Base-by-base conservation (phyloP, 192 early-diverging fungal species). In the Rhizophagus prolifer region DNA sequence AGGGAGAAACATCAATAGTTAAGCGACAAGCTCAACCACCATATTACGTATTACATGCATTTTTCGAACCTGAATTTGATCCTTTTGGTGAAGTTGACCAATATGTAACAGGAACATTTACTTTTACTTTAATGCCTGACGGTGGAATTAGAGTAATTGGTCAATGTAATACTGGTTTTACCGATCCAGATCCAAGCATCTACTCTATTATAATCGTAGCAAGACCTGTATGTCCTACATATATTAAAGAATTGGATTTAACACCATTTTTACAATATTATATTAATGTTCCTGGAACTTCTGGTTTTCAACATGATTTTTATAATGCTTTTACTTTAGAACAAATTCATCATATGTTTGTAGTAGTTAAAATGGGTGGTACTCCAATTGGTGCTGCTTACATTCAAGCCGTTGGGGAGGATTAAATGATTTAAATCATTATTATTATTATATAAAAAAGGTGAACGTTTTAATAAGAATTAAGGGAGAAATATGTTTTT, bases 141-240 rank as follows among this genome's bases (percentile, higher is more conserved):
- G 19, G 16, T 16, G 9, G 7, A 9, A 36, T 46, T 41, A 41
- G 36, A 69, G 67, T 69, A 9, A 69, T 31, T 21, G 67, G 67
- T 30, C 67, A 69, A 44, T 69, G 67, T 69, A 69, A 69, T 46
- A 69, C 67, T 10, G 67, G 67, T 4, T 69, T 69, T 46, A 69
- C 31, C 9, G 67, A 69, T 4, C 31, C 36, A 4, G 14, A 69
- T 69, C 67, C 67, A 14, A 21, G 3, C 21, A 0, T 30, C 44
- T 69, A 69, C 7, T 19, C 21, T 3, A 23, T 36, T 21, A 69
- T 10, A 26, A 69, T 69, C 3, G 16, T 25, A 4, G 4, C 0
- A 5, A 63, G 61, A 63, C 61, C 61, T 30, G 2, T 63, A 13
- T 63, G 61, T 28, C 61, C 61, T 63, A 4, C 26, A n/a, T 63